Evolutionary conservation across 139 green algal genomes (phyloP).

Genomic region (Tetraselmis chui): DNA sequence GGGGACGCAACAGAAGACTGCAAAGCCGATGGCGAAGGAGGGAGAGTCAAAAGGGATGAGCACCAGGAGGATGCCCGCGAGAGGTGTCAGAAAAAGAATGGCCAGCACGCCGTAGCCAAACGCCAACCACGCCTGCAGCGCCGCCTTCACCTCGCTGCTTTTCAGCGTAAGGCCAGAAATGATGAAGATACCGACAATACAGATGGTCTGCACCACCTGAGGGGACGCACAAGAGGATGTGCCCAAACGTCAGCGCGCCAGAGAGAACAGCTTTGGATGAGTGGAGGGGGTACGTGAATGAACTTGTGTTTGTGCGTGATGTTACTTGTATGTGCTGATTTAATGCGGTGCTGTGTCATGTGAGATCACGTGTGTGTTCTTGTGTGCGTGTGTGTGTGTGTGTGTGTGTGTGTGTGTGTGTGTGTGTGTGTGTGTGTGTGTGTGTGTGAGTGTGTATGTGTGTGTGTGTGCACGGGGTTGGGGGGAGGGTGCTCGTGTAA

Average conservation of each 20-base stretch:
- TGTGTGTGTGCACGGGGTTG: no score
- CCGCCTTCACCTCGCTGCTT: constrained; percentile 48
- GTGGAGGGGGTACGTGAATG: not conserved
- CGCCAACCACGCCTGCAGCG: constrained; percentile 37
- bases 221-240: no score
- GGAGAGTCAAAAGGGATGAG: constrained; percentile 36
- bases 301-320: no score
- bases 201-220: constrained; percentile 45
- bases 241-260: no score
- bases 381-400: no score
- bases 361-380: no score
- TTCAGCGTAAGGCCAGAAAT: constrained; percentile 67
- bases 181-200: constrained; percentile 54
- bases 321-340: no score
- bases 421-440: no score
- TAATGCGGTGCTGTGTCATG: no score
- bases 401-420: no score
- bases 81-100: constrained; percentile 48
- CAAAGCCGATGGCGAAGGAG: constrained; percentile 50
- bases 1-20: constrained; percentile 71
- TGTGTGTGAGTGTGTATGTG: no score
- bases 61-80: constrained; percentile 52
- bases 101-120: constrained; percentile 43
- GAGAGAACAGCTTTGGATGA: not conserved
- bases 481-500: no score